Evolutionary conservation across 495 filamentous ascomycete species (phyloP), one percentile per base, ranked within the genome.

Genomic region (Evansstolkia leycettana): DNA sequence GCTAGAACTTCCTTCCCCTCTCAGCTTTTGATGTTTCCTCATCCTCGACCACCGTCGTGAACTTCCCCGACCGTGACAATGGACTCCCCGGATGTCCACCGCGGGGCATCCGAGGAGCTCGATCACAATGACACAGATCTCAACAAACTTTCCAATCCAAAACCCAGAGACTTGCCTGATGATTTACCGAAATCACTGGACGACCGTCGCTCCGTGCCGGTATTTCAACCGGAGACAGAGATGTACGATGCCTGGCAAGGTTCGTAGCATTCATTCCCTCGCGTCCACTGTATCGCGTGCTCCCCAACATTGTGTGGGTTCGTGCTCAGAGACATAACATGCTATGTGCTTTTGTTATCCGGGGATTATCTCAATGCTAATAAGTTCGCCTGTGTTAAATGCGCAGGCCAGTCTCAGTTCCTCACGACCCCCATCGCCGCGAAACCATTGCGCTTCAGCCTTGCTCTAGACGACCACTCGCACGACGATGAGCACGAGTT

Each of bases 161-260:
- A 33, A 25, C 61, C 55, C 14, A 62, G 73, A 32, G 43, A 65
- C 42, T 76, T 98, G 31, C 90, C 90, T 26, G 69, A 72, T 43
- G 92, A 98, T 54, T 72, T 98, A 16, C 90, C 90, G 4, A 85
- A 76, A 45, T 89, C 87, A 30, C 69, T 98, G 39, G 82, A 96
- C 47, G 92, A 96, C 60, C 72, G 89, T 35, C 75, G 78, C 52
- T 74, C 69, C 37, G 69, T 81, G 17, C 72, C 70, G 6, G 53
- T 57, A 4, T 64, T 67, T 36, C 65, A 59, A 23, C 64, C 58
- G 31, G 89, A 95, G 65, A 93, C 86, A 16, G 88, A 96, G 70
- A 82, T 94, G 65, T 96, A 96, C 54, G 90, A 98, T 72, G 92
- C 84, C 39, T 98, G 90, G 90, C 86, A 94, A 79, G 89, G 89